A percentile compares a stretch with the other conserved stretches of the same genome.
Conservation (phyloP, 345 rosid genomes). For the Syzygium jambos region DNA sequence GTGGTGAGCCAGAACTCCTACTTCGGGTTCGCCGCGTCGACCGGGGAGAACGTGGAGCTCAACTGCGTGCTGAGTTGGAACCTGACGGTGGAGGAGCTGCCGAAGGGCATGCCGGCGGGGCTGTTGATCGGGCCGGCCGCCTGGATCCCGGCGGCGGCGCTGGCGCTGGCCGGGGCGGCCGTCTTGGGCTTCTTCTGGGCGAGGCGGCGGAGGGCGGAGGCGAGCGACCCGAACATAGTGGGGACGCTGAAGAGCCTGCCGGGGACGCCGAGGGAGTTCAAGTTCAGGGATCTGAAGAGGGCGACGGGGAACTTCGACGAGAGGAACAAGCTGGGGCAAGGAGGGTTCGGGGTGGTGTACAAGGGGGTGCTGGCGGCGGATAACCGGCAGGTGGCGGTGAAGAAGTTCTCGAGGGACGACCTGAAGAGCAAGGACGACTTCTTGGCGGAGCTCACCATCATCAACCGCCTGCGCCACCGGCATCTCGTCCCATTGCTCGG, state of each 20-base stretch:
- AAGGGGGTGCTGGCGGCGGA: constrained; percentile 34
- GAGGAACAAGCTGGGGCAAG: constrained; percentile 43
- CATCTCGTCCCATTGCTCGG: constrained; percentile 49
- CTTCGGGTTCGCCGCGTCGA: constrained; percentile 51
- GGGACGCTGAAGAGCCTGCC: constrained; percentile 46
- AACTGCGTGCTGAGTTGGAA: constrained; percentile 49
- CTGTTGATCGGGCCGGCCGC: constrained; percentile 11
- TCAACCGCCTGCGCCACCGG: constrained; percentile 50
- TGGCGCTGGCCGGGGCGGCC: constrained; percentile 1
- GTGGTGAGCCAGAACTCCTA: constrained; percentile 29
- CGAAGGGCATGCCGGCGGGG: neutral
- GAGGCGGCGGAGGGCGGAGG: constrained; percentile 10
- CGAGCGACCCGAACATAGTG: constrained; percentile 18
- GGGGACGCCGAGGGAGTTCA: constrained; percentile 40
- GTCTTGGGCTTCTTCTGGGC: neutral
- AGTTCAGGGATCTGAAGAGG: constrained; percentile 37
- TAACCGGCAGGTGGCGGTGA: constrained; percentile 39
- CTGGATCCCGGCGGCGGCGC: constrained; percentile 9
- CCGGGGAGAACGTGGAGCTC: constrained; percentile 27
- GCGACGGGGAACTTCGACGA: constrained; percentile 55
- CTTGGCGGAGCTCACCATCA: constrained; percentile 51
- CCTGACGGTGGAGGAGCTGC: constrained; percentile 34
- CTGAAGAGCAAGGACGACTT: constrained; percentile 44
- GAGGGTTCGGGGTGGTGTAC: constrained; percentile 47
- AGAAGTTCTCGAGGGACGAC: constrained; percentile 34